Evolutionary conservation across 805 yeast genomes (phyloP).

Genomic region (Kluyveromyces dobzhanskii): DNA sequence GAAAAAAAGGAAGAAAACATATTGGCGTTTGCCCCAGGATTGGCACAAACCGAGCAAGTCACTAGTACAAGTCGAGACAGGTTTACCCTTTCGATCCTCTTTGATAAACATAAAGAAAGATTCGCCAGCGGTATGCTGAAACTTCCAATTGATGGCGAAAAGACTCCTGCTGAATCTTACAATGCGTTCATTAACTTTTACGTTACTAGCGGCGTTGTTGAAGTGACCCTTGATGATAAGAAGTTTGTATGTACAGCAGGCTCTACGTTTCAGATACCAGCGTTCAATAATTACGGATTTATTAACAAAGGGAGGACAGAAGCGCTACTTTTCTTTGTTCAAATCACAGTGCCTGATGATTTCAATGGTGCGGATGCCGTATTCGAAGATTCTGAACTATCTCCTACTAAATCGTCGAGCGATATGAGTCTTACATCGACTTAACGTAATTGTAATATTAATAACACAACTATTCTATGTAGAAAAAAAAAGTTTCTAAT

Average conservation of each 20-base stretch:
- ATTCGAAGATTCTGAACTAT: not conserved
- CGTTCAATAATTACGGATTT: slow-evolving; percentile 64
- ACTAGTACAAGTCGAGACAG: slow-evolving; percentile 39
- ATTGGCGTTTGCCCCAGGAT: slow-evolving; percentile 59
- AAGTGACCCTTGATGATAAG: slow-evolving; percentile 53
- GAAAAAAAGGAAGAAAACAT: slow-evolving; percentile 19
- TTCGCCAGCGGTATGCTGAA: slow-evolving; percentile 70
- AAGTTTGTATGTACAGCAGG: slow-evolving; percentile 59
- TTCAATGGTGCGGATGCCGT: not conserved
- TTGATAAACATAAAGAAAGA: slow-evolving; percentile 51
- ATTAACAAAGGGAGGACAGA: slow-evolving; percentile 49
- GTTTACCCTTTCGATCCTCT: slow-evolving; percentile 55
- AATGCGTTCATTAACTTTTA: slow-evolving; percentile 67
- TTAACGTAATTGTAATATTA: slow-evolving; percentile 2
- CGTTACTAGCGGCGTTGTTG: slow-evolving; percentile 61
- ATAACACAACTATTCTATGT: slow-evolving; percentile 3
- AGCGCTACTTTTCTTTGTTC: slow-evolving; percentile 70
- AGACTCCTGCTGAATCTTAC: slow-evolving; percentile 45
- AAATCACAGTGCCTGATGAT: slow-evolving; percentile 34
- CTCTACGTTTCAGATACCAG: slow-evolving; percentile 75
- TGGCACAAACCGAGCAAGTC: slow-evolving; percentile 37
- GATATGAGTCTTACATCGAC: slow-evolving; percentile 18
- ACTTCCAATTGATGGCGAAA: slow-evolving; percentile 58
- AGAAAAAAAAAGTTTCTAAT: not conserved
- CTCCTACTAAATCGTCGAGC: slow-evolving; percentile 9